Conservation (phyloP, 495 filamentous ascomycete genomes). For the Rostrohypoxylon terebratum region DNA sequence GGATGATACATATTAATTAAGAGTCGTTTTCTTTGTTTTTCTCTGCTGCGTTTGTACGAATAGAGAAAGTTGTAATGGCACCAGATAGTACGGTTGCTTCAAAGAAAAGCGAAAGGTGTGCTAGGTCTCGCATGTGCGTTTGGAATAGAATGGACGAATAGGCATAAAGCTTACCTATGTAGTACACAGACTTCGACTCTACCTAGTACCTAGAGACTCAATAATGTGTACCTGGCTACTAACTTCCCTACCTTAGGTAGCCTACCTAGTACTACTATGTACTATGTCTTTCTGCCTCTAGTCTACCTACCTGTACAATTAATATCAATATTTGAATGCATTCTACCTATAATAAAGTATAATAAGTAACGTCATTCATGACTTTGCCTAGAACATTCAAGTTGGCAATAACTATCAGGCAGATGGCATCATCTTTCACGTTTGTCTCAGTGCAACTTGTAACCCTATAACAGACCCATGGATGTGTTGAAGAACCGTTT, state of each 20-base stretch:
- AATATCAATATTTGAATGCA: too few relatives aligned
- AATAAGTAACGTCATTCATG: background rate
- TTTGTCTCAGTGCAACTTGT: constrained; percentile 24
- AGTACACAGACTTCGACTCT: too few relatives aligned
- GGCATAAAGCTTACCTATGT: background rate
- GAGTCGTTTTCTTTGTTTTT: background rate
- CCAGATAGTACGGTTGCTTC: background rate
- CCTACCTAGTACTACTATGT: too few relatives aligned
- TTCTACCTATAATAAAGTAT: too few relatives aligned
- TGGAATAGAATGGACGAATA: constrained; percentile 12
- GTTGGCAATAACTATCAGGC: background rate
- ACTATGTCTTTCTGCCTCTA: too few relatives aligned
- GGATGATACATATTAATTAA: background rate
- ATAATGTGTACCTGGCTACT: background rate
- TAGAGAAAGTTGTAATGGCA: background rate
- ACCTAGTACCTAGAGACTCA: too few relatives aligned
- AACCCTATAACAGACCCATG: background rate
- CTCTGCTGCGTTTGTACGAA: background rate
- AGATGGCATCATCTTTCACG: background rate
- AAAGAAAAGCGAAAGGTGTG: background rate
- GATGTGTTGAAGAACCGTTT: constrained; percentile 1
- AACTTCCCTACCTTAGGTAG: background rate
- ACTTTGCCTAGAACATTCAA: background rate
- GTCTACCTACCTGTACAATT: background rate
- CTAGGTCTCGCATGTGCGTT: constrained; percentile 21